Percentiles rank a stretch among this genome's conserved stretches.
Evolutionary conservation across 2,329 filamentous ascomycete species (phyloP).

Genomic region (Aotearoamyces nothofagi): DNA sequence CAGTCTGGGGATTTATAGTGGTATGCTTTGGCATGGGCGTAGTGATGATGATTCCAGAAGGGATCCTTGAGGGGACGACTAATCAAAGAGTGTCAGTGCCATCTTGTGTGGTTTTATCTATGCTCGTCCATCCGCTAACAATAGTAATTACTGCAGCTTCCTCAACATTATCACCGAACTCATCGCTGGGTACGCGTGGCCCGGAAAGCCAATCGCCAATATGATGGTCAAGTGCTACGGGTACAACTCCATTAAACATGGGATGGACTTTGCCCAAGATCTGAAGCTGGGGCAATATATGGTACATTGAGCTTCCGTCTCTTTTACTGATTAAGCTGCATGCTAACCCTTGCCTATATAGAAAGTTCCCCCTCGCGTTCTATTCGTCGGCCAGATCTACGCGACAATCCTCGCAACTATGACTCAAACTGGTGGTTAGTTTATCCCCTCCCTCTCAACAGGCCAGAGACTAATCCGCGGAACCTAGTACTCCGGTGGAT

Average conservation of each 20-base stretch:
- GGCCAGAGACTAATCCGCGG: background rate
- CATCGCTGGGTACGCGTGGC: slow-evolving; percentile 55
- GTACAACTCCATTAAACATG: slow-evolving; percentile 42
- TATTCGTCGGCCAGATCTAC: slow-evolving; percentile 21
- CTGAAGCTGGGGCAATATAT: slow-evolving; percentile 54
- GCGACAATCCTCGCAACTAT: slow-evolving; percentile 18
- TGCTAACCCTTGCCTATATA: background rate
- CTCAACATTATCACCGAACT: slow-evolving; percentile 61
- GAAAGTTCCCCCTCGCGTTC: slow-evolving; percentile 11
- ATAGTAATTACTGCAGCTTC: slow-evolving; percentile 15
- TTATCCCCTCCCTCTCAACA: background rate
- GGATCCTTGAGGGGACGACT: slow-evolving; percentile 54
- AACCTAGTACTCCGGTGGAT: slow-evolving; percentile 12
- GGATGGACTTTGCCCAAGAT: slow-evolving; percentile 7
- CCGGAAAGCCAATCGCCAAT: slow-evolving; percentile 51
- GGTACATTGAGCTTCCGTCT: slow-evolving; percentile 14
- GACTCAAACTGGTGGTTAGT: slow-evolving; percentile 19
- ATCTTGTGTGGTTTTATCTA: background rate
- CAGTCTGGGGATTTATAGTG: slow-evolving; percentile 7
- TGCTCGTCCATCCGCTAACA: background rate
- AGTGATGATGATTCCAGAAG: slow-evolving; percentile 49
- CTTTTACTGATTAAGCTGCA: background rate
- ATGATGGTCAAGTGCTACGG: slow-evolving; percentile 68
- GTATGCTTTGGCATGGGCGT: slow-evolving; percentile 20
- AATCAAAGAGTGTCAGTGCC: slow-evolving; percentile 22